Evolutionary conservation across 164 flowering plant species (phyloP).

Genomic region (Vitis rotundifolia): DNA sequence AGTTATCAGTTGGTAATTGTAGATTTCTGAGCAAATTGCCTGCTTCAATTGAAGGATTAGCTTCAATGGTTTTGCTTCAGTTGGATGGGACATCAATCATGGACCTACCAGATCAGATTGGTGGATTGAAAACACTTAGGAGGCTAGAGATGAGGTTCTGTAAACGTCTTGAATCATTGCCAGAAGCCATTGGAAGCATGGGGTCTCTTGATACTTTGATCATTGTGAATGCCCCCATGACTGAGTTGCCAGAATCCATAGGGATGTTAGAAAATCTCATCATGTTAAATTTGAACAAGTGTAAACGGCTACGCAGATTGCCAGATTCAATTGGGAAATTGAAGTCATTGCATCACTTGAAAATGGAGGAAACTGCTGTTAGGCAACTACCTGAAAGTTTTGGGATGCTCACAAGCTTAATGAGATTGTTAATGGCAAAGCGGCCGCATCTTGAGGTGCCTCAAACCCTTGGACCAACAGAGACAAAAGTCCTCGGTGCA

Average conservation of each 20-base stretch:
- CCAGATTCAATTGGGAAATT: slow-evolving; percentile 43
- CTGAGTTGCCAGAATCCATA: slow-evolving; percentile 47
- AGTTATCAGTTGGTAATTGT: slow-evolving; percentile 28
- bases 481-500: neutral
- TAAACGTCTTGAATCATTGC: slow-evolving; percentile 23
- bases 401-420: slow-evolving; percentile 42
- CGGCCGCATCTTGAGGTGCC: neutral
- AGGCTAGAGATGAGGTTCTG: slow-evolving; percentile 36
- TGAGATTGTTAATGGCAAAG: slow-evolving; percentile 21
- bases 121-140: slow-evolving; percentile 31
- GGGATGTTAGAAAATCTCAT: slow-evolving; percentile 38
- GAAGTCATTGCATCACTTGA: slow-evolving; percentile 18
- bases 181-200: slow-evolving; percentile 31
- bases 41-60: slow-evolving; percentile 35
- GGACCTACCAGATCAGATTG: slow-evolving; percentile 36
- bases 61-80: slow-evolving; percentile 27
- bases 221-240: slow-evolving; percentile 13
- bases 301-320: slow-evolving; percentile 28
- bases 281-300: slow-evolving; percentile 25
- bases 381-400: slow-evolving; percentile 33
- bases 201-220: slow-evolving; percentile 19
- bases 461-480: neutral
- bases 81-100: slow-evolving; percentile 25
- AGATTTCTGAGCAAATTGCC: slow-evolving; percentile 27
- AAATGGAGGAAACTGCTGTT: slow-evolving; percentile 33